A percentile compares a stretch with the other conserved stretches of the same genome.
phyloP scores from a whole-genome alignment of 164 flowering plant species.

The Tetracentron sinense region DNA sequence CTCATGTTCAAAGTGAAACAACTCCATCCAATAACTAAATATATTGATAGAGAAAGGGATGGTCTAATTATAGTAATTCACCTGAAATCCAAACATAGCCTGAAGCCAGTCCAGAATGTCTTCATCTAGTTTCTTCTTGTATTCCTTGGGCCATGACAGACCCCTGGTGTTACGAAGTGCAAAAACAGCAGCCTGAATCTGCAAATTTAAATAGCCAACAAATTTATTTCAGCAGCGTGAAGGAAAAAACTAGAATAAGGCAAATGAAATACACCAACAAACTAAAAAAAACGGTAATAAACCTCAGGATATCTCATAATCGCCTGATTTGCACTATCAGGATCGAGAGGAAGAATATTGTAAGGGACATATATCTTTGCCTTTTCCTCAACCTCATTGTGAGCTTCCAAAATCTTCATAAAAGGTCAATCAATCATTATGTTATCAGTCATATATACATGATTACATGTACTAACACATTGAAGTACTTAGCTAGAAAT shows the following conservation, averaged over 20 bases:
- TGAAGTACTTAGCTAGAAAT: neutral
- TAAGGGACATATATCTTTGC: slow-evolving; percentile 82
- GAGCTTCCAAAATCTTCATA: slow-evolving; percentile 76
- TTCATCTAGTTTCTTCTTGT: slow-evolving; percentile 77
- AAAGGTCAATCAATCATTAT: neutral
- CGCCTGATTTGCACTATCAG: slow-evolving; percentile 93
- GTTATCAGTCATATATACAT: neutral
- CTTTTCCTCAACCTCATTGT: slow-evolving; percentile 83
- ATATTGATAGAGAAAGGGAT: slow-evolving; percentile 26
- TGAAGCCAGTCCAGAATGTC: slow-evolving; percentile 98
- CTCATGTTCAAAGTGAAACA: neutral
- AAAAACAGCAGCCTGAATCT: slow-evolving; percentile 89
- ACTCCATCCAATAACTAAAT: neutral
- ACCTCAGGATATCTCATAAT: slow-evolving; percentile 97
- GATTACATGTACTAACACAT: too few species aligned
- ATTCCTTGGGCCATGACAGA: slow-evolving; percentile 87
- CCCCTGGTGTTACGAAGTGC: slow-evolving; percentile 98
- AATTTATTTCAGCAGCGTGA: slow-evolving; percentile 31
- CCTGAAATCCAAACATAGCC: slow-evolving; percentile 99
- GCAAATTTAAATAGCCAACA: slow-evolving; percentile 12
- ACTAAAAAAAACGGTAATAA: slow-evolving; percentile 18
- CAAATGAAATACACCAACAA: slow-evolving; percentile 95
- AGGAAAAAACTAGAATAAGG: slow-evolving; percentile 66
- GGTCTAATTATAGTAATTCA: slow-evolving; percentile 21
- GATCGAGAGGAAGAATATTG: slow-evolving; percentile 97